A percentile compares a stretch with the other conserved stretches of the same genome.
These are phyloP conservation scores for Kluyveromyces sp. DNA, from an alignment of 1,139 yeast species.

Conservation along the genomic window DNA sequence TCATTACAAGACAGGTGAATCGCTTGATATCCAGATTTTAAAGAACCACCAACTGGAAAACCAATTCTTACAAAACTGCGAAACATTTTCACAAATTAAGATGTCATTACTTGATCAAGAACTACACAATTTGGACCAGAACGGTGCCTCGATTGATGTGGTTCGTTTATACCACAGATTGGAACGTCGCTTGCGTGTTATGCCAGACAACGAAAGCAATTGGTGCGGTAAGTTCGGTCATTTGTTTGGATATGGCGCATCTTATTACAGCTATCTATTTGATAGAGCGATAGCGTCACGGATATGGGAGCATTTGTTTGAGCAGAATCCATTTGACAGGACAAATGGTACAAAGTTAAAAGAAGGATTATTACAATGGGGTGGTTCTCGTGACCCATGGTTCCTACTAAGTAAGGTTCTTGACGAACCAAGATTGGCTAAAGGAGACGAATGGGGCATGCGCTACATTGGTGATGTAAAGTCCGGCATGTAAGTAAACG, in stretches of 20 bases:
- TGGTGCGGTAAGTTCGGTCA: conserved; percentile 98
- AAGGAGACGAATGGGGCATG: conserved; percentile 74
- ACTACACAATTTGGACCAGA: conserved; percentile 44
- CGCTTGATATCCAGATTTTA: conserved; percentile 46
- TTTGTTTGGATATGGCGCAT: conserved; percentile 87
- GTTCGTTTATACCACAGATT: conserved; percentile 57
- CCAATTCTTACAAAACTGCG: conserved; percentile 56
- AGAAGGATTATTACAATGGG: conserved; percentile 74
- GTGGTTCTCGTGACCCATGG: conserved; percentile 93
- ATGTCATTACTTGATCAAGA: conserved; percentile 86
- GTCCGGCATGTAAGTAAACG: conserved; percentile 8
- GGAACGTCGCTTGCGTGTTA: conserved; percentile 48
- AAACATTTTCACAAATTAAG: conserved; percentile 78
- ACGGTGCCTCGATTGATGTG: conserved; percentile 32
- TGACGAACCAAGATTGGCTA: conserved; percentile 48
- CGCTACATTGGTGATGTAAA: conserved; percentile 46
- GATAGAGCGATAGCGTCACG: conserved; percentile 91
- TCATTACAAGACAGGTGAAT: conserved; percentile 63
- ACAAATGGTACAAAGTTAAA: conserved; percentile 70
- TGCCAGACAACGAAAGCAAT: conserved; percentile 58
- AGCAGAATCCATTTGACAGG: conserved; percentile 59
- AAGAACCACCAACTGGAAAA: conserved; percentile 46
- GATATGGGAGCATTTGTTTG: conserved; percentile 71
- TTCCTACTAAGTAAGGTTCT: conserved; percentile 71
- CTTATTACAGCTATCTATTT: conserved; percentile 83